Base-by-base conservation (phyloP, 352 stramenopile species). In the Pythium periplocum region DNA sequence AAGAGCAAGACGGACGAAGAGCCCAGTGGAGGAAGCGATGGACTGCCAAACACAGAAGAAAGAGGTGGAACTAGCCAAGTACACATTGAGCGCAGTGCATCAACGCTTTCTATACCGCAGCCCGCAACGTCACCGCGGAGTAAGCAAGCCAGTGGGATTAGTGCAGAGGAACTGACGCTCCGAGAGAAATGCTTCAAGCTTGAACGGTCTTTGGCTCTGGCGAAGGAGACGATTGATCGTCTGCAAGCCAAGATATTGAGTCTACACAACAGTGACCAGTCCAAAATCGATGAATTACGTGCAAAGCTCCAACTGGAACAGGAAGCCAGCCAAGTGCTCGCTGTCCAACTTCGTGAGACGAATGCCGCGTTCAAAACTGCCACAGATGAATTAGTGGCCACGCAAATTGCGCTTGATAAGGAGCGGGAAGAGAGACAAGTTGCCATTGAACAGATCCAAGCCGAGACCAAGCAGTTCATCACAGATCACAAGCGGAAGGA, bases 221-320 rank as follows among this genome's bases (percentile, higher is more conserved):
- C 69, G 4, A 87, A 89, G 32, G 53, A 73, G 11, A 53, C 62
- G 0, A 62, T 87, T 10, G 51, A 45, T 4, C 49, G 66, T 4
- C 35, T 74, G 11, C 69, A 79, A 52, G 52, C 66, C 0, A 55
- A 62, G 7, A 45, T 89, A 10, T 35, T 49, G 1, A 48, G 55
- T 0, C 70, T 76, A 50, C 66, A 66, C 31, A 39, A 61, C 5
- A 64, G 62, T 7, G 64, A 76, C 48, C 35, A 49, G 39, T 39
- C 65, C 11, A 62, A 59, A 2, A 78, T 79, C n/a, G 59, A 75
- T 26, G 11, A 37, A 9, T 42, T 91, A 4, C 64, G 71, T 32
- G 81, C 81, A 0, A 73, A 84, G 49, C 50, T 88, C 2, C 48
- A 72, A 38, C 40, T 89, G 6, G 81, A 91, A 44, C 73, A 68